Base-by-base conservation (phyloP, 148 eudicot genomes). In the Persicaria maculosa region DNA sequence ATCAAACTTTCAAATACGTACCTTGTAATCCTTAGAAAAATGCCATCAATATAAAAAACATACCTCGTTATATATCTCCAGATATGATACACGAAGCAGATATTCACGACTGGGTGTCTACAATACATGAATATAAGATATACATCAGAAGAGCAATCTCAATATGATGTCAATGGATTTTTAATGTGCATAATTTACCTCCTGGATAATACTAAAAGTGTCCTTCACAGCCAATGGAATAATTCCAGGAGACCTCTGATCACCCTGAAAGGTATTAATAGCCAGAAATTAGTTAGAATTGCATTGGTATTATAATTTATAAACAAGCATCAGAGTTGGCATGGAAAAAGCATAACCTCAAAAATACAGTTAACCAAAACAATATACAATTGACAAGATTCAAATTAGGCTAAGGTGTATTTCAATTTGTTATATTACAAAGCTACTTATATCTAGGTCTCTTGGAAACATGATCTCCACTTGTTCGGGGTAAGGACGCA, bases 221-320 rank as follows among this genome's bases (percentile, higher is more conserved):
- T 95, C 99, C 87, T 95, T 95, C 71, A 95, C 99, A 79, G 99
- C 99, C 88, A 95, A 85, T 17, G 99, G 99, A 80, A 95, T 95
- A 44, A 92, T 88, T 47, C 99, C 99, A 69, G 99, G 99, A 72
- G 99, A 95, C 82, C 99, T 87, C 81, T 95, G 99, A 84, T 95
- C 97, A 72, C 99, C 99, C 99, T 95, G 86, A 67, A 40, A 47
- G 36, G 70, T 12, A 14, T 14, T 7, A 40, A 65, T 36, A 40
- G 70, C 44, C 65, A 20, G 31, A 16, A 31, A 31, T 9, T 31
- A 62, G 44, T 62, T 11, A 22, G 12, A 15, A 25, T 62, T 11
- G 68, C 25, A 15, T 62, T 25, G 68, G 9, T 25, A 61, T 8
- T 25, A 59, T 2, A 59, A 15, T 36, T 62, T 62, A 62, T 65